These are phyloP conservation scores for Phialocephala subalpina DNA, from an alignment of 2,329 filamentous ascomycete genomes.

Conservation along the genomic window DNA sequence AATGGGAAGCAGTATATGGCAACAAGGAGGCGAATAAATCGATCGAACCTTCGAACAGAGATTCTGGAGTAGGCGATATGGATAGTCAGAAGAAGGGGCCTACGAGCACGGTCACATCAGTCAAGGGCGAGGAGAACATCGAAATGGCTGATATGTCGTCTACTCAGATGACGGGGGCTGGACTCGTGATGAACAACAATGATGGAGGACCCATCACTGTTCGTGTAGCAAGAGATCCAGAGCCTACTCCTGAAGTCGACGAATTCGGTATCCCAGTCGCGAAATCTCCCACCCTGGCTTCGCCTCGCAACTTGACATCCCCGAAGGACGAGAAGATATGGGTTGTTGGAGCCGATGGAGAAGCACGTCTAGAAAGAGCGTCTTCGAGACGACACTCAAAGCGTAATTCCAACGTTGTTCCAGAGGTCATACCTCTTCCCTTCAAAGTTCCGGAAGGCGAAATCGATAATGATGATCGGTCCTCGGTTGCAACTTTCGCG, in stretches of 20 bases:
- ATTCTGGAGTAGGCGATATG: slow-evolving; percentile 49
- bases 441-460: slow-evolving; percentile 64
- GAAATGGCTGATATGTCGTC: slow-evolving; percentile 60
- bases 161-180: slow-evolving; percentile 44
- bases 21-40: slow-evolving; percentile 55
- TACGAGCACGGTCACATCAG: slow-evolving; percentile 35
- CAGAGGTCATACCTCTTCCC: slow-evolving; percentile 69
- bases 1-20: slow-evolving; percentile 84
- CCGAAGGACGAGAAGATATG: slow-evolving; percentile 45
- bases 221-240: slow-evolving; percentile 34
- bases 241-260: slow-evolving; percentile 31
- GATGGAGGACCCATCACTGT: slow-evolving; percentile 41
- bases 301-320: slow-evolving; percentile 27
- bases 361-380: slow-evolving; percentile 42
- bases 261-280: slow-evolving; percentile 57
- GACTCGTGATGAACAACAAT: slow-evolving; percentile 52
- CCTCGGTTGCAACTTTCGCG: slow-evolving; percentile 75
- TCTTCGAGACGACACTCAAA: slow-evolving; percentile 40
- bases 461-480: slow-evolving; percentile 59
- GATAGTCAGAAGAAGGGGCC: slow-evolving; percentile 54
- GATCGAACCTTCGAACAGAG: slow-evolving; percentile 29
- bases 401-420: slow-evolving; percentile 48
- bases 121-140: slow-evolving; percentile 54
- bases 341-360: slow-evolving; percentile 44
- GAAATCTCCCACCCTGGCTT: slow-evolving; percentile 49